phyloP scores from a whole-genome alignment of 805 yeast species.

The Metschnikowia orientalis region DNA sequence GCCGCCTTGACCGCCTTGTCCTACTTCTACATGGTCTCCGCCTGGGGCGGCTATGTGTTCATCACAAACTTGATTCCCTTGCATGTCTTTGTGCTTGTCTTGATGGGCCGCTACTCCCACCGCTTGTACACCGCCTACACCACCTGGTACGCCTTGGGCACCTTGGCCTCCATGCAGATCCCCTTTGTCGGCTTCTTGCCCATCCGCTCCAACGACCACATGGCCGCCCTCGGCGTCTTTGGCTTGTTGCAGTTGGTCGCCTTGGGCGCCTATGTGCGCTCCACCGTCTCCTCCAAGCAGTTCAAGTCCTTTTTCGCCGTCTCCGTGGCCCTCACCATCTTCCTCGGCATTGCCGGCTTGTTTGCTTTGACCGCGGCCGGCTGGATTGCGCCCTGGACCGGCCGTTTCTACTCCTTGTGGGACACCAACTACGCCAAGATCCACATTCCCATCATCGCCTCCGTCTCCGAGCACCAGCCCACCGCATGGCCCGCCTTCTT shows the following conservation, averaged over 20 bases:
- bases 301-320: slow-evolving; percentile 67
- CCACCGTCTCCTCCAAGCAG: slow-evolving; percentile 65
- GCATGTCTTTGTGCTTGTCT: slow-evolving; percentile 82
- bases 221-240: slow-evolving; percentile 97
- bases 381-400: slow-evolving; percentile 98
- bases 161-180: slow-evolving; percentile 98
- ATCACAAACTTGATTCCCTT: slow-evolving; percentile 96
- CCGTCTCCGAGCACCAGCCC: slow-evolving; percentile 99
- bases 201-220: slow-evolving; percentile 94
- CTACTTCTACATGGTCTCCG: slow-evolving; percentile 98
- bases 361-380: slow-evolving; percentile 83
- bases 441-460: slow-evolving; percentile 97
- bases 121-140: slow-evolving; percentile 85
- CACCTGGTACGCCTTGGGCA: slow-evolving; percentile 96
- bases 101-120: slow-evolving; percentile 91
- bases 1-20: slow-evolving; percentile 79
- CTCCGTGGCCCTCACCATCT: slow-evolving; percentile 51
- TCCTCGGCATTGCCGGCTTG: slow-evolving; percentile 65
- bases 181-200: slow-evolving; percentile 98
- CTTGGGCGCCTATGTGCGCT: slow-evolving; percentile 74
- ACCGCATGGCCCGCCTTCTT: slow-evolving; percentile 99
- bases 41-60: slow-evolving; percentile 99
- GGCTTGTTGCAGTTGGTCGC: slow-evolving; percentile 91
- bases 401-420: slow-evolving; percentile 97
- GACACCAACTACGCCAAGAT: slow-evolving; percentile 96